These are phyloP conservation scores for Penicillium herquei DNA, from an alignment of 495 filamentous ascomycete species.

Conservation along the genomic window DNA sequence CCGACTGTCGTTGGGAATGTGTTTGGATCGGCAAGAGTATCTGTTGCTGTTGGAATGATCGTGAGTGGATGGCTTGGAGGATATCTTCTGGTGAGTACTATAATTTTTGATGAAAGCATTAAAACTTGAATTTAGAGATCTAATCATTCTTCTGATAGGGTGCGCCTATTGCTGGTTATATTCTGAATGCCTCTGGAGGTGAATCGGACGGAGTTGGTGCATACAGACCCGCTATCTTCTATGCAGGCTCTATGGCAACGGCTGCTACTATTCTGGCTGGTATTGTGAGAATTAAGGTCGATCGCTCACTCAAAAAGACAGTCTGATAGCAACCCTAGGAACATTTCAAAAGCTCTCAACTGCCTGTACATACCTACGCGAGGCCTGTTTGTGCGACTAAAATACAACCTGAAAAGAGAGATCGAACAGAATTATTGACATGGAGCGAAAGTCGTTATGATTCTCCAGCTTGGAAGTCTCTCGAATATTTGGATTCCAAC, in stretches of 20 bases:
- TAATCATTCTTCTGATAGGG: slow-evolving; percentile 30
- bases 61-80: slow-evolving; percentile 60
- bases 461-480: too few species aligned
- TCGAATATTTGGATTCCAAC: too few species aligned
- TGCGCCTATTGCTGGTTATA: slow-evolving; percentile 58
- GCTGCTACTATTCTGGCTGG: slow-evolving; percentile 24
- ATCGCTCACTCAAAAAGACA: slow-evolving; percentile 24
- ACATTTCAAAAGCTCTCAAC: too few species aligned
- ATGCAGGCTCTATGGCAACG: slow-evolving; percentile 45
- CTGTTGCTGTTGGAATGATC: slow-evolving; percentile 60
- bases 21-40: slow-evolving; percentile 52
- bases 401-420: too few species aligned
- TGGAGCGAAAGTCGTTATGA: too few species aligned
- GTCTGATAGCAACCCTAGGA: slow-evolving; percentile 4
- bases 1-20: slow-evolving; percentile 59
- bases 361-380: too few species aligned
- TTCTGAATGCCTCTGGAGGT: slow-evolving; percentile 54
- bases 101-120: neutral
- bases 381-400: too few species aligned
- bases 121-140: too few species aligned
- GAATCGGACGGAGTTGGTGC: slow-evolving; percentile 42
- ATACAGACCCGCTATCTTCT: slow-evolving; percentile 59
- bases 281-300: slow-evolving; percentile 25
- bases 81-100: slow-evolving; percentile 49
- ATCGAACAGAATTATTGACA: too few species aligned